phyloP scores from a whole-genome alignment of 306 rosid genomes.

The Ochetophila trinervis region DNA sequence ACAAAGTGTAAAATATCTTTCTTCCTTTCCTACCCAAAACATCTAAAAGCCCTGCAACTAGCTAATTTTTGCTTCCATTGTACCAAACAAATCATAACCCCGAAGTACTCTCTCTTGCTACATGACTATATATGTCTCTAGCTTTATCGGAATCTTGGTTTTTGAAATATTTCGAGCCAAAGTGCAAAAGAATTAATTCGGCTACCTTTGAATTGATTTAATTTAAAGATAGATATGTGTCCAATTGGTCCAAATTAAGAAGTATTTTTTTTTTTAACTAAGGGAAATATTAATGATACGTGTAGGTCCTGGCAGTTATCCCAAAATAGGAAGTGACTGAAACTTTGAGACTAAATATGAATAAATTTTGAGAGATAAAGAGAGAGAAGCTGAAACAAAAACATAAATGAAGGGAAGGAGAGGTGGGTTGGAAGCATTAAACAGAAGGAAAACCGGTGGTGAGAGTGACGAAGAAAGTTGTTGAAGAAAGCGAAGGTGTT shows the following conservation, averaged over 20 bases:
- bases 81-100: too few species aligned
- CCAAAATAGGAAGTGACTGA: slow-evolving; percentile 16
- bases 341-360: slow-evolving; percentile 21
- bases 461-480: slow-evolving; percentile 42
- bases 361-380: slow-evolving; percentile 28
- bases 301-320: slow-evolving; percentile 20
- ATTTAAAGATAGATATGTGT: neutral
- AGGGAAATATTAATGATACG: neutral
- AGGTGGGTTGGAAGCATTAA: slow-evolving; percentile 83
- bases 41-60: too few species aligned
- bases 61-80: too few species aligned
- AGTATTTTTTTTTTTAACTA: slow-evolving; percentile 2
- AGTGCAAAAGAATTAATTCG: too few species aligned
- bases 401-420: slow-evolving; percentile 47
- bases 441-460: slow-evolving; percentile 34
- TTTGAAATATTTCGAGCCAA: too few species aligned
- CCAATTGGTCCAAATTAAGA: slow-evolving; percentile 8
- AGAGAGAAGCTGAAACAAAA: slow-evolving; percentile 23
- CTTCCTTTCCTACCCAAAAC: too few species aligned
- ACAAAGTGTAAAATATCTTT: too few species aligned
- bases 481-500: slow-evolving; percentile 40
- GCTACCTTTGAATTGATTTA: neutral
- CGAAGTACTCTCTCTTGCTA: too few species aligned
- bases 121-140: too few species aligned
- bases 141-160: too few species aligned